phyloP scores from a whole-genome alignment of 495 filamentous ascomycete species.

The Aspergillus incahuasiensis region DNA sequence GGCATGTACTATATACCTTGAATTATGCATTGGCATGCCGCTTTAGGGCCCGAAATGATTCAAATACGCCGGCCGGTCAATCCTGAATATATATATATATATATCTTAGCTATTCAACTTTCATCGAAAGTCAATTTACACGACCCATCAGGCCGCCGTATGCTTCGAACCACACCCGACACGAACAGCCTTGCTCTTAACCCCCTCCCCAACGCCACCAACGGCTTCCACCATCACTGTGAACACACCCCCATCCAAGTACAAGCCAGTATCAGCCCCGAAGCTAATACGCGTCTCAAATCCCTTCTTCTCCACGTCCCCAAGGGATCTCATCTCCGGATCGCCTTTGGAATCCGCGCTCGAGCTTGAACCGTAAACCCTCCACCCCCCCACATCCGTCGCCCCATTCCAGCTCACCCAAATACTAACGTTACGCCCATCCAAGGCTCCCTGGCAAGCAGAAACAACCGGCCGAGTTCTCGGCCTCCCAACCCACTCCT shows the following conservation, averaged over 20 bases:
- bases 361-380: conserved; percentile 3
- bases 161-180: not conserved
- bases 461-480: conserved; percentile 17
- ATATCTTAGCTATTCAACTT: not conserved
- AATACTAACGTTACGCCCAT: conserved; percentile 2
- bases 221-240: conserved; percentile 1
- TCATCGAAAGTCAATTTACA: no score
- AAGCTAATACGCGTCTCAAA: conserved; percentile 6
- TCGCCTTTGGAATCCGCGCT: not conserved
- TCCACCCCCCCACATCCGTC: conserved; percentile 23
- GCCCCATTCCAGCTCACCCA: conserved; percentile 38
- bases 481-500: conserved; percentile 21
- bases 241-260: not conserved
- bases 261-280: not conserved
- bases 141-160: no score
- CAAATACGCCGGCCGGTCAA: no score
- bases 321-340: not conserved
- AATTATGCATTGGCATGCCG: no score
- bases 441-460: conserved; percentile 11
- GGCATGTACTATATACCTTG: not conserved
- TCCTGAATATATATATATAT: no score
- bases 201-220: conserved; percentile 3
- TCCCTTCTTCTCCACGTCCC: not conserved
- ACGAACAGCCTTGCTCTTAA: not conserved
- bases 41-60: no score